Evolutionary conservation across 1,139 yeast species (phyloP), one percentile per base, ranked within the genome.

Genomic region (Sugiyamaella neomexicana): DNA sequence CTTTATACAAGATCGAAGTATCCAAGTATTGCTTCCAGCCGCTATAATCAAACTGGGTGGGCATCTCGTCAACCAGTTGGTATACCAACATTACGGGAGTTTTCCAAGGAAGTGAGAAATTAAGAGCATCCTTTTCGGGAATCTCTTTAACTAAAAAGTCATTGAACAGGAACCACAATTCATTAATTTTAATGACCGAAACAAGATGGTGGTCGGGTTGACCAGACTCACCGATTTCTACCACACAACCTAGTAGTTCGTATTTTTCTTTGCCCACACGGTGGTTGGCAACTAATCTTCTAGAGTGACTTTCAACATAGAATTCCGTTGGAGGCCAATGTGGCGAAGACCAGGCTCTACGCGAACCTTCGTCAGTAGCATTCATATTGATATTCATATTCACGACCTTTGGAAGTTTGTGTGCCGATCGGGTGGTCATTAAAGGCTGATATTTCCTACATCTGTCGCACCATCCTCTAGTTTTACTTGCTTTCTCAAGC

Each of bases 61-160:
- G 63, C 31, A 62, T 59, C 41, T 70, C 77, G 13, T 56, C 55
- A 2, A 48, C 54, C 16, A 78, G 77, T 62, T 85, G 82, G 65
- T 91, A 95, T 39, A 88, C 69, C 17, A 89, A 75, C 45, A 89
- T 75, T 15, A 87, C 83, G 0, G 97, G 96, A 38, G 82, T 82
- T 66, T 93, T 95, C 96, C 97, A 91, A 71, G 83, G 75, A 45
- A 77, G 76, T 1, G 83, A 75, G 53, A 90, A 74, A 65, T 89
- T 81, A 53, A 89, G 76, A 48, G 85, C 90, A 52, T 85, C 90
- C 23, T 74, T 75, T 60, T 85, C 88, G 0, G 85, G 77, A 1
- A 95, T 78, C 23, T 84, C 85, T 68, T 83, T 80, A n/a, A 90
- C 98, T 62, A 93, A 74, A 70, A 91, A 95, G 69, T 95, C 98